A percentile compares a stretch with the other conserved stretches of the same genome.
phyloP scores from a whole-genome alignment of 306 rosid genomes.

The Inga oerstediana region DNA sequence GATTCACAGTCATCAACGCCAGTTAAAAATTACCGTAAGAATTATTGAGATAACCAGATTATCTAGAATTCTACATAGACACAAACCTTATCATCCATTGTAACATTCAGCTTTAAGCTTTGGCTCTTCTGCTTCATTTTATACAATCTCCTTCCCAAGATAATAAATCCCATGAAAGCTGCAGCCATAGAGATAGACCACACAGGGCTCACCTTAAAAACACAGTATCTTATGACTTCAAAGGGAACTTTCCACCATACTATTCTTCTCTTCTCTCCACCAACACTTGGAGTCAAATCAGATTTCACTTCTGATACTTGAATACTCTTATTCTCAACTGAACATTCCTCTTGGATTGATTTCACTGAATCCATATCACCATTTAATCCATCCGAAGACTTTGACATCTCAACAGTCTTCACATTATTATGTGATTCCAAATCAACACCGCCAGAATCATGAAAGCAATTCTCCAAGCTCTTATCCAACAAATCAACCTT shows the following conservation, averaged over 20 bases:
- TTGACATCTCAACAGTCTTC: conserved; percentile 19
- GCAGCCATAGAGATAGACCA: conserved; percentile 89
- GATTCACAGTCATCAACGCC: background rate
- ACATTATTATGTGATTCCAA: conserved; percentile 12
- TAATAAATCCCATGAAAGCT: conserved; percentile 67
- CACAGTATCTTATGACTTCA: conserved; percentile 75
- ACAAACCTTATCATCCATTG: conserved; percentile 88
- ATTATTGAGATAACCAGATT: background rate
- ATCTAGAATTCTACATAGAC: background rate
- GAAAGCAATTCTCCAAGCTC: conserved; percentile 40
- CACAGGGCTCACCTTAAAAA: conserved; percentile 67
- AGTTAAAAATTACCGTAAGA: background rate
- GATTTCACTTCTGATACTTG: conserved; percentile 39
- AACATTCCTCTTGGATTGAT: conserved; percentile 13
- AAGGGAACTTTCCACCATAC: conserved; percentile 96
- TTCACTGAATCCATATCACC: conserved; percentile 18
- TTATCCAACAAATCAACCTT: conserved; percentile 25
- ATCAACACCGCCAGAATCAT: conserved; percentile 49
- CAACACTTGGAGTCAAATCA: conserved; percentile 15
- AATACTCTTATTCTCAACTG: conserved; percentile 14
- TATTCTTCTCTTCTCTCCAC: conserved; percentile 46
- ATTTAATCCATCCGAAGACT: conserved; percentile 30
- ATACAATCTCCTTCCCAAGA: conserved; percentile 73
- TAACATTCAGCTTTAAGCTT: conserved; percentile 77
- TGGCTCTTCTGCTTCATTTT: conserved; percentile 80